phyloP scores from a whole-genome alignment of 441 rosid species.

The Brassica balearica region DNA sequence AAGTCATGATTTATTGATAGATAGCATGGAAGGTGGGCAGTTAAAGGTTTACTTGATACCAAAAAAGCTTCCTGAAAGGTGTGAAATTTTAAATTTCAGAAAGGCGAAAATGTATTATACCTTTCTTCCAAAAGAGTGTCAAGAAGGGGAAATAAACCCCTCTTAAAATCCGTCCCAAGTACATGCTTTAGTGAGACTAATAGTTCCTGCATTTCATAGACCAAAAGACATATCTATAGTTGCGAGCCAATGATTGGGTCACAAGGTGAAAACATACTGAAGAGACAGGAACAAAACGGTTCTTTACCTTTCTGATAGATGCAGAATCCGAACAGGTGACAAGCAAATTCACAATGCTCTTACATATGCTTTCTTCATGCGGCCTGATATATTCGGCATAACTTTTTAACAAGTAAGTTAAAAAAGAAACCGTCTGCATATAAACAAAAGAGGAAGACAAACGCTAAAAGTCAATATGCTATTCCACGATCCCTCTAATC shows the following conservation, averaged over 20 bases:
- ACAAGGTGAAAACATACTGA: slow-evolving; percentile 22
- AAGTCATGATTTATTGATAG: slow-evolving; percentile 8
- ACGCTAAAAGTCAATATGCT: slow-evolving; percentile 30
- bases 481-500: slow-evolving; percentile 18
- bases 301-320: slow-evolving; percentile 85
- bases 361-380: slow-evolving; percentile 95
- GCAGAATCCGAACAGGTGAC: slow-evolving; percentile 97
- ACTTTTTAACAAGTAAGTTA: slow-evolving; percentile 95
- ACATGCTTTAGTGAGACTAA: slow-evolving; percentile 96
- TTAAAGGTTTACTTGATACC: slow-evolving; percentile 17
- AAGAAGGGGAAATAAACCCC: slow-evolving; percentile 96
- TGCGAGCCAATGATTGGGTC: slow-evolving; percentile 20
- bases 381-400: slow-evolving; percentile 95
- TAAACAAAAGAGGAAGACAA: slow-evolving; percentile 40
- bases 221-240: slow-evolving; percentile 33
- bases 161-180: slow-evolving; percentile 96
- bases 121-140: slow-evolving; percentile 95
- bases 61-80: slow-evolving; percentile 27
- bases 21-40: slow-evolving; percentile 20
- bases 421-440: slow-evolving; percentile 96
- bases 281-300: slow-evolving; percentile 24
- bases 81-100: slow-evolving; percentile 25
- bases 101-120: slow-evolving; percentile 47
- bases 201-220: slow-evolving; percentile 74
- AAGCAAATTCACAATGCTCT: slow-evolving; percentile 96